These are phyloP conservation scores for Pseudogymnoascus sp. DNA, from an alignment of 2,329 filamentous ascomycete genomes.

Conservation along the genomic window DNA sequence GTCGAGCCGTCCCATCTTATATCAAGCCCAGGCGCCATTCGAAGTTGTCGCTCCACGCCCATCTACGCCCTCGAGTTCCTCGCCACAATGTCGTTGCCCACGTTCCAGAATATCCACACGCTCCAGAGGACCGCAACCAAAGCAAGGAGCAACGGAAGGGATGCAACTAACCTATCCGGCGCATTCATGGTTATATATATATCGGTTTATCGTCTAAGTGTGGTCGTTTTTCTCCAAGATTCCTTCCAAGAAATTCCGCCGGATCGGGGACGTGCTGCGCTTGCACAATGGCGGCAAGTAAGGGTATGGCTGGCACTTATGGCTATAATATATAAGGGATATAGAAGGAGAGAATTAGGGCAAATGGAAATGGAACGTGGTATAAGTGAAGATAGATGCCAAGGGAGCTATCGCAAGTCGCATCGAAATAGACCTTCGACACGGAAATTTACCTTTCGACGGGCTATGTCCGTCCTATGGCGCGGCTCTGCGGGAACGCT, in stretches of 20 bases:
- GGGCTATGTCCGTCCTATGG: neutral
- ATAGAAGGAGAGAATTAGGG: neutral
- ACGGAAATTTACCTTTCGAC: neutral
- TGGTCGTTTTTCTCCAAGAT: neutral
- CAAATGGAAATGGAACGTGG: neutral
- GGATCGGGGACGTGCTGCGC: neutral
- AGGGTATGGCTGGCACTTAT: neutral
- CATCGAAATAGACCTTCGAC: constrained; percentile 1
- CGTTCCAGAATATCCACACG: constrained; percentile 5
- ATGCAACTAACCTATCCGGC: constrained; percentile 41
- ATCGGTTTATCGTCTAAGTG: neutral
- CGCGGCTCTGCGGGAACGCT: constrained; percentile 9
- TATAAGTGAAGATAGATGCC: neutral
- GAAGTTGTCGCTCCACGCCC: neutral
- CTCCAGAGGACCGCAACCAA: constrained; percentile 12
- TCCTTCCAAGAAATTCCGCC: neutral
- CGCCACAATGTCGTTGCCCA: neutral
- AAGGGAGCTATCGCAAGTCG: neutral
- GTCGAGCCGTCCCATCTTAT: neutral
- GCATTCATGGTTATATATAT: constrained; percentile 40
- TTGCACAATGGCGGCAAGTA: neutral
- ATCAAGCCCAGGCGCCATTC: neutral
- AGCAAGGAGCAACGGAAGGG: constrained; percentile 8
- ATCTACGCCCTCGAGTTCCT: neutral
- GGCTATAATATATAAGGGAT: neutral